Conservation (phyloP, 2,329 filamentous ascomycete genomes). For the Verticillium albo-atrum region DNA sequence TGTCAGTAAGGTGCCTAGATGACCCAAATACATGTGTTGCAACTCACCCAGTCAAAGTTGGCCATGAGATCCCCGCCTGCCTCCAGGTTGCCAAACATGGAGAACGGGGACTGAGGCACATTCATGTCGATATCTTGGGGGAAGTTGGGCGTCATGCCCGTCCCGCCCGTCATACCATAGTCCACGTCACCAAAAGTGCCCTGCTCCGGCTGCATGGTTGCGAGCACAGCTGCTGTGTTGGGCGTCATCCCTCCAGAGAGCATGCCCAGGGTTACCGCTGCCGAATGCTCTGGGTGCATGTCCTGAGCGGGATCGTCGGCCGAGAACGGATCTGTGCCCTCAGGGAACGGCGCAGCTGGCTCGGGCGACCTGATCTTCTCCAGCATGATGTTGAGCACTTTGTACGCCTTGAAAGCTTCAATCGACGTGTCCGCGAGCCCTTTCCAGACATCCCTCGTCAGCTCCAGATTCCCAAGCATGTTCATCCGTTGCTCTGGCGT, state of each 20-base stretch:
- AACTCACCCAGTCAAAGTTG: constrained; percentile 56
- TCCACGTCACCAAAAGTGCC: constrained; percentile 38
- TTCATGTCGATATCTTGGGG: constrained; percentile 27
- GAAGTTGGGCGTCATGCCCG: constrained; percentile 31
- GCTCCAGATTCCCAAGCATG: constrained; percentile 72
- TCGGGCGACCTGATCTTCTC: constrained; percentile 62
- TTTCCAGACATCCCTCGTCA: constrained; percentile 75
- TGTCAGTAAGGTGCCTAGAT: constrained; percentile 17
- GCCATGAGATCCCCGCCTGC: constrained; percentile 33
- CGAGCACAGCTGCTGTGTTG: constrained; percentile 19
- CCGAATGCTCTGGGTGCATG: constrained; percentile 32
- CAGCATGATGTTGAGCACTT: constrained; percentile 78
- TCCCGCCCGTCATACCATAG: constrained; percentile 27
- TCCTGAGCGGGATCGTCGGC: constrained; percentile 12
- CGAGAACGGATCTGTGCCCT: constrained; percentile 1
- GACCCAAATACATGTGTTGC: neutral
- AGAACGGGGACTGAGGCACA: constrained; percentile 41
- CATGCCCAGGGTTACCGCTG: constrained; percentile 37
- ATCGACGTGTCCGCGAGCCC: constrained; percentile 72
- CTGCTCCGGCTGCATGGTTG: constrained; percentile 28
- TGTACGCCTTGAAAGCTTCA: constrained; percentile 84
- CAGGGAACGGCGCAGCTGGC: constrained; percentile 6
- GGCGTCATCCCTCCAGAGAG: constrained; percentile 32
- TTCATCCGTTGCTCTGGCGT: constrained; percentile 58
- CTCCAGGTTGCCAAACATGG: constrained; percentile 44